Percentiles rank a stretch among this genome's conserved stretches.
Evolutionary conservation across 768 basidiomycete species (phyloP).

Genomic region (Tricholoma hemisulphureum): DNA sequence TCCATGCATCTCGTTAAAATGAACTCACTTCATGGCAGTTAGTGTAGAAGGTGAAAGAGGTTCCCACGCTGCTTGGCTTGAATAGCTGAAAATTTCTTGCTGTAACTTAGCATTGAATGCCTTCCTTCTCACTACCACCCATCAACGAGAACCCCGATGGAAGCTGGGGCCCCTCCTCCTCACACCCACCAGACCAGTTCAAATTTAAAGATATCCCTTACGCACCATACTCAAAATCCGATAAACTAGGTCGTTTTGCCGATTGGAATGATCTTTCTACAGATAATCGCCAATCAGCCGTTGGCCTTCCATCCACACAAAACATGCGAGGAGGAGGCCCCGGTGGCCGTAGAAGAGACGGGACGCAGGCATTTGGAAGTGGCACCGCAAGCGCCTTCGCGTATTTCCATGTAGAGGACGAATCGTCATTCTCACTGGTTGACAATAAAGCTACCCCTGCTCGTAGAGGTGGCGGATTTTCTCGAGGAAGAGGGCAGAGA

Average conservation of each 20-base stretch:
- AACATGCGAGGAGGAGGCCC: slow-evolving; percentile 48
- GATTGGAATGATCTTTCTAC: slow-evolving; percentile 89
- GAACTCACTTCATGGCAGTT: slow-evolving; percentile 68
- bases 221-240: slow-evolving; percentile 97
- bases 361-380: slow-evolving; percentile 85
- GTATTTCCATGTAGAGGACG: slow-evolving; percentile 98
- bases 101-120: slow-evolving; percentile 41
- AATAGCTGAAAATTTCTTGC: slow-evolving; percentile 28
- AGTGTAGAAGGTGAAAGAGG: slow-evolving; percentile 24
- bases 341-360: slow-evolving; percentile 67
- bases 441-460: slow-evolving; percentile 78
- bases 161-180: slow-evolving; percentile 86
- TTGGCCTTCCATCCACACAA: slow-evolving; percentile 47
- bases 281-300: slow-evolving; percentile 57
- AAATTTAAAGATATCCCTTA: slow-evolving; percentile 99
- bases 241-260: slow-evolving; percentile 96
- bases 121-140: slow-evolving; percentile 81
- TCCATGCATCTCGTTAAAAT: neutral
- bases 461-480: slow-evolving; percentile 67
- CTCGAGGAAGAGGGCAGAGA: slow-evolving; percentile 56
- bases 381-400: slow-evolving; percentile 90
- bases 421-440: slow-evolving; percentile 94
- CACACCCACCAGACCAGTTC: slow-evolving; percentile 83
- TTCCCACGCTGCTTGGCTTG: slow-evolving; percentile 40
- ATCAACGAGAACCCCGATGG: slow-evolving; percentile 93